Percentiles rank a stretch among this genome's conserved stretches.
Conservation (phyloP, 192 early-diverging fungal species). For the Coemansia sp. region DNA sequence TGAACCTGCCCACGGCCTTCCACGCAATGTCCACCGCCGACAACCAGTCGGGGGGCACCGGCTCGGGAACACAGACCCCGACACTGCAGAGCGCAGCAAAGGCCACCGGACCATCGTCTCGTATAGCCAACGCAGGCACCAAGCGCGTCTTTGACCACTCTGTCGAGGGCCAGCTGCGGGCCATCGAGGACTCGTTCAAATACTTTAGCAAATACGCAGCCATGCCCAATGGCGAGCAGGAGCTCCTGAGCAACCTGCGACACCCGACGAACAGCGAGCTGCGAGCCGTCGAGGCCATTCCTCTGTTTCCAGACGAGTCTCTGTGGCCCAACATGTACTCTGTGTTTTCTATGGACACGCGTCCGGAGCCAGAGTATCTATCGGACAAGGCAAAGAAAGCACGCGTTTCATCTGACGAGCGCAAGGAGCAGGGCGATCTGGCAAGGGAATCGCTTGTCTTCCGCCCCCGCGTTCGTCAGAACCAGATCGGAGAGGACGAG, state of each 20-base stretch:
- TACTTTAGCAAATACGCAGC: slow-evolving; percentile 30
- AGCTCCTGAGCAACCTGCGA: slow-evolving; percentile 27
- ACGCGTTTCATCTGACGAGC: slow-evolving; percentile 12
- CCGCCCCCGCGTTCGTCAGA: slow-evolving; percentile 27
- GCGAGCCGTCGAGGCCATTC: slow-evolving; percentile 38
- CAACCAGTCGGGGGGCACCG: not conserved
- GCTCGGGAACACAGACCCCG: slow-evolving; percentile 7
- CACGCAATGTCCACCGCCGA: not conserved
- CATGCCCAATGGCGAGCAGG: slow-evolving; percentile 21
- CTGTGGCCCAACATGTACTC: slow-evolving; percentile 46
- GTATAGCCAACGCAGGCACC: slow-evolving; percentile 5
- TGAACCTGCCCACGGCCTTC: slow-evolving; percentile 31
- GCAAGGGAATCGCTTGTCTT: slow-evolving; percentile 42
- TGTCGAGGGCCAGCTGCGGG: slow-evolving; percentile 39
- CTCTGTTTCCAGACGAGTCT: slow-evolving; percentile 36
- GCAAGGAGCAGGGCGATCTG: slow-evolving; percentile 16
- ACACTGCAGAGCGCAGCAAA: not conserved
- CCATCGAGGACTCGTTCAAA: slow-evolving; percentile 45
- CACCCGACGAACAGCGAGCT: slow-evolving; percentile 47
- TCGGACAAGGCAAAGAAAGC: not conserved
- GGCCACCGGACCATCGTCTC: not conserved
- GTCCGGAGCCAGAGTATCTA: slow-evolving; percentile 39
- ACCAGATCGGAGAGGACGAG: slow-evolving; percentile 42
- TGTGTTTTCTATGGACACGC: slow-evolving; percentile 32
- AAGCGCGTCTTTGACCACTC: slow-evolving; percentile 46